A percentile compares a stretch with the other conserved stretches of the same genome.
These are phyloP conservation scores for Cystobasidium ongulense DNA, from an alignment of 768 basidiomycete species.

Conservation along the genomic window DNA sequence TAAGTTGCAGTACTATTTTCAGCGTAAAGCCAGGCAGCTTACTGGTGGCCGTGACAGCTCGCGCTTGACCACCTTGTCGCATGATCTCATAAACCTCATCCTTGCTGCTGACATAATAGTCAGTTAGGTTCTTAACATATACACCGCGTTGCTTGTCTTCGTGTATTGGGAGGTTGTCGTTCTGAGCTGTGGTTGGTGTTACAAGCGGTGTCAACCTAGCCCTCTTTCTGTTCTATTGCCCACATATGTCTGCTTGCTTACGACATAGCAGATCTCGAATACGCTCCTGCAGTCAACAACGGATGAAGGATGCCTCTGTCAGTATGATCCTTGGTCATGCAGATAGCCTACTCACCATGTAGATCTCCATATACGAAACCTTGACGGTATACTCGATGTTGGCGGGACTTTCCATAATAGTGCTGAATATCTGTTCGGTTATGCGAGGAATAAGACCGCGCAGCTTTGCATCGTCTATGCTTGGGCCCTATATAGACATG, in stretches of 20 bases:
- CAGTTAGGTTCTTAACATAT: slow-evolving; percentile 93
- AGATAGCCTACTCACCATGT: slow-evolving; percentile 50
- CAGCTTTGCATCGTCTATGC: slow-evolving; percentile 86
- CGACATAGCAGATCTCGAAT: slow-evolving; percentile 91
- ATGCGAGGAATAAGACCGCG: slow-evolving; percentile 97
- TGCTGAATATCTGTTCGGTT: slow-evolving; percentile 97
- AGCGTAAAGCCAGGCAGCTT: slow-evolving; percentile 43
- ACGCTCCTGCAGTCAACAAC: slow-evolving; percentile 52
- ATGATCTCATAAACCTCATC: slow-evolving; percentile 97
- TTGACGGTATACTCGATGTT: slow-evolving; percentile 98
- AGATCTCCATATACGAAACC: slow-evolving; percentile 99
- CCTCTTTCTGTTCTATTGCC: not conserved
- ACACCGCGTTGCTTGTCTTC: slow-evolving; percentile 97
- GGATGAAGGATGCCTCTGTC: not conserved
- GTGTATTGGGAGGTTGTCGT: slow-evolving; percentile 96
- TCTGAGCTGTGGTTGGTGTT: slow-evolving; percentile 59
- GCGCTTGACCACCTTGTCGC: slow-evolving; percentile 83
- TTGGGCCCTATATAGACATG: slow-evolving; percentile 63
- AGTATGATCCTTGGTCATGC: not conserved
- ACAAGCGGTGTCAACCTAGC: not conserved
- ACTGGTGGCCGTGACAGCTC: slow-evolving; percentile 93
- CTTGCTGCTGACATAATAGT: slow-evolving; percentile 94
- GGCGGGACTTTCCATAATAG: slow-evolving; percentile 88
- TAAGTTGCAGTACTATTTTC: not conserved
- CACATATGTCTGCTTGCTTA: slow-evolving; percentile 50